These are phyloP conservation scores for Colletotrichum scovillei DNA, from an alignment of 2,329 filamentous ascomycete species.

Conservation along the genomic window DNA sequence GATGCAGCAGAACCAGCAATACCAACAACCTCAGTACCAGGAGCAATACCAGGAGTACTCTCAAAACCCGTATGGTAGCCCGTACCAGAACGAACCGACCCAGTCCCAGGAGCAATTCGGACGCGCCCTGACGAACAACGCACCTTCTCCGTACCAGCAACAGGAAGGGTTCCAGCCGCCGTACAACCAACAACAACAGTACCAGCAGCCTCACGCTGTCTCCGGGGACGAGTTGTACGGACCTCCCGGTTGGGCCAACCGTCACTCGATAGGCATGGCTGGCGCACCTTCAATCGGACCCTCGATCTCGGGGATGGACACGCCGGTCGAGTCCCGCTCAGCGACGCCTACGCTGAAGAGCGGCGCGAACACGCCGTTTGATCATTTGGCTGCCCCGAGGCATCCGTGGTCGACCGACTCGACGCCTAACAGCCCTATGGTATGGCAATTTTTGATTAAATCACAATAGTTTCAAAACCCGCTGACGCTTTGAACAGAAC, in stretches of 20 bases:
- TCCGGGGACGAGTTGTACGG: constrained; percentile 29
- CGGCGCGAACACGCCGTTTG: constrained; percentile 41
- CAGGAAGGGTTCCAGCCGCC: constrained; percentile 17
- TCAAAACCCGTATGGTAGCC: constrained; percentile 36
- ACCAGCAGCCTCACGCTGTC: constrained; percentile 10
- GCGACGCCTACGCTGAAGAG: constrained; percentile 45
- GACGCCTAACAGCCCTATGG: constrained; percentile 42
- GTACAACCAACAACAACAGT: constrained; percentile 7
- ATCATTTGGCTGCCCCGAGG: constrained; percentile 29
- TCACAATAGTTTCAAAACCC: too few species aligned
- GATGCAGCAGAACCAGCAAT: constrained; percentile 29
- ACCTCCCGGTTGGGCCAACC: constrained; percentile 33
- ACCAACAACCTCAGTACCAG: constrained; percentile 34
- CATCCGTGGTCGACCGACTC: constrained; percentile 33
- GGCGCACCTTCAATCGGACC: constrained; percentile 30
- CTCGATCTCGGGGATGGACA: constrained; percentile 37
- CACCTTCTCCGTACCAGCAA: constrained; percentile 23
- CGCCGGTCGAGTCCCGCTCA: constrained; percentile 39
- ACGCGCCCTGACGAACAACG: constrained; percentile 30
- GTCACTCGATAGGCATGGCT: constrained; percentile 32
- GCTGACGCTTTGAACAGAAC: constrained; percentile 44
- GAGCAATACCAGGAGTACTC: constrained; percentile 39
- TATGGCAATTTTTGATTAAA: constrained; percentile 14
- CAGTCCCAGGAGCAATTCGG: constrained; percentile 36
- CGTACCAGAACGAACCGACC: constrained; percentile 42